Percentiles rank a stretch among this genome's conserved stretches.
Evolutionary conservation across 2,329 filamentous ascomycete genomes (phyloP).

Genomic region (Blastomyces gilchristii): DNA sequence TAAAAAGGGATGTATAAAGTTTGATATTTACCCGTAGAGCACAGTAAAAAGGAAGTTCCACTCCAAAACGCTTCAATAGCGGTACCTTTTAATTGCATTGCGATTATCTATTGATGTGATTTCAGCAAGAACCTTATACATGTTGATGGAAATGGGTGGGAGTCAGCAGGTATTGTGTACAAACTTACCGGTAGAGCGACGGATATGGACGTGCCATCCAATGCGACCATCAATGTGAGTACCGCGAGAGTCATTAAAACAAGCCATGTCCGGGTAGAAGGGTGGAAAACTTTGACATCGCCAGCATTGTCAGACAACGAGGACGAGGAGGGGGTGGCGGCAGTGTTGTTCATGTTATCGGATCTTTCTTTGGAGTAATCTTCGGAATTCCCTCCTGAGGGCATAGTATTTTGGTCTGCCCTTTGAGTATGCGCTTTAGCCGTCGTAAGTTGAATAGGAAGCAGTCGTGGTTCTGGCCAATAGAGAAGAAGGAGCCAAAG

Average conservation of each 20-base stretch:
- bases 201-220: slow-evolving; percentile 56
- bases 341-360: neutral
- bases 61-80: slow-evolving; percentile 59
- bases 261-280: slow-evolving; percentile 30
- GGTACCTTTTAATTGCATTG: slow-evolving; percentile 41
- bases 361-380: neutral
- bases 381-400: neutral
- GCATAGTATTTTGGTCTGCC: neutral
- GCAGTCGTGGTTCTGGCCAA: neutral
- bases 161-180: neutral
- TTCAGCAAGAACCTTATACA: slow-evolving; percentile 2
- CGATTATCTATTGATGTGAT: slow-evolving; percentile 34
- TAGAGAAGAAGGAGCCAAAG: slow-evolving; percentile 12
- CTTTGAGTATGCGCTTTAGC: neutral
- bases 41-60: slow-evolving; percentile 58
- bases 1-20: neutral
- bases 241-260: slow-evolving; percentile 45
- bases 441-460: neutral
- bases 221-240: slow-evolving; percentile 51
- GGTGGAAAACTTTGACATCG: slow-evolving; percentile 14
- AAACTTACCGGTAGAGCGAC: slow-evolving; percentile 44
- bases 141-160: neutral
- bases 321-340: neutral
- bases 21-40: slow-evolving; percentile 39
- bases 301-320: neutral